These are phyloP conservation scores for Gyrodon lividus DNA, from an alignment of 768 basidiomycete species.

Conservation along the genomic window DNA sequence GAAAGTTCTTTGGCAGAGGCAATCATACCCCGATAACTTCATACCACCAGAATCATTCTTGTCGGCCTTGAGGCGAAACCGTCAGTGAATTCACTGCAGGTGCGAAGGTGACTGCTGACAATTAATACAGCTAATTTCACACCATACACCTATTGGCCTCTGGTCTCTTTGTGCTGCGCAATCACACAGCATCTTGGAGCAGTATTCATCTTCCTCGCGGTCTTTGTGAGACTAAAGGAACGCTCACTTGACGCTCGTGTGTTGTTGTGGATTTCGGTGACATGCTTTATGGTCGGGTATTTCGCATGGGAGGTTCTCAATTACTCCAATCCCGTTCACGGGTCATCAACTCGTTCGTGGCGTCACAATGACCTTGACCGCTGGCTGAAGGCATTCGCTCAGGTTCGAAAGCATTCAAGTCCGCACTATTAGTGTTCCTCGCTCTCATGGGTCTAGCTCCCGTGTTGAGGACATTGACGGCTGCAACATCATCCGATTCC, in stretches of 20 bases:
- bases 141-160: conserved; percentile 72
- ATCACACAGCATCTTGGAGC: conserved; percentile 84
- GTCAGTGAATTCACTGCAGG: conserved; percentile 43
- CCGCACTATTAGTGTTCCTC: conserved; percentile 83
- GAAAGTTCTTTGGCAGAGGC: conserved; percentile 76
- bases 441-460: conserved; percentile 89
- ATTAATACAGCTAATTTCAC: conserved; percentile 65
- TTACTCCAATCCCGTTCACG: conserved; percentile 31
- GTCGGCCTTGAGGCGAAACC: conserved; percentile 73
- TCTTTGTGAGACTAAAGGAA: conserved; percentile 73
- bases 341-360: conserved; percentile 27
- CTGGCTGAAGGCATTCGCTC: conserved; percentile 12
- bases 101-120: conserved; percentile 12
- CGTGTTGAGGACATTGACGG: conserved; percentile 86
- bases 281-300: conserved; percentile 61
- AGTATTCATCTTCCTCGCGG: conserved; percentile 77
- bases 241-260: conserved; percentile 63
- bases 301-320: conserved; percentile 59
- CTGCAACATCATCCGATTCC: conserved; percentile 93
- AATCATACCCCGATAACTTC: conserved; percentile 81
- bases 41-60: conserved; percentile 74
- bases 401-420: conserved; percentile 76
- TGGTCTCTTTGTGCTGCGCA: conserved; percentile 68
- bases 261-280: conserved; percentile 63
- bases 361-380: not conserved